A percentile compares a stretch with the other conserved stretches of the same genome.
phyloP scores from a whole-genome alignment of 2,329 filamentous ascomycete genomes.

The Fusarium sp. region DNA sequence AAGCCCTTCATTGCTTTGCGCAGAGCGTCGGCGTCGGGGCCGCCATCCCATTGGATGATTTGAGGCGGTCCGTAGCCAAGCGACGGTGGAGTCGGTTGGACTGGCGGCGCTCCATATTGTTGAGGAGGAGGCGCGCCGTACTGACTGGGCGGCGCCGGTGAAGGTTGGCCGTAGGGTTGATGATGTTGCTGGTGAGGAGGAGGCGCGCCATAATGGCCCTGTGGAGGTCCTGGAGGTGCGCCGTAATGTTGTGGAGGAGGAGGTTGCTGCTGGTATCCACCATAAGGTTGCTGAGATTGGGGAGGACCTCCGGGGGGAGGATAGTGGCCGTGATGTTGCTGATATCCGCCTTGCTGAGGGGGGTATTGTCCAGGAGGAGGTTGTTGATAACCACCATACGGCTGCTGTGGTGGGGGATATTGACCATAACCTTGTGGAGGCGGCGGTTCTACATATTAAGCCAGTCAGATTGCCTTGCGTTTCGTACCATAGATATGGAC shows the following conservation, averaged over 20 bases:
- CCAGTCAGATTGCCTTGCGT: slow-evolving; percentile 17
- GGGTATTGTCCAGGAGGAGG: slow-evolving; percentile 46
- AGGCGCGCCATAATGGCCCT: slow-evolving; percentile 53
- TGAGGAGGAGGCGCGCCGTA: slow-evolving; percentile 47
- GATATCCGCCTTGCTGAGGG: slow-evolving; percentile 48
- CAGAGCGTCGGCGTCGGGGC: slow-evolving; percentile 73
- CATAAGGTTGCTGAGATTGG: slow-evolving; percentile 45
- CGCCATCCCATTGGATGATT: slow-evolving; percentile 74
- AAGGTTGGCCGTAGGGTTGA: slow-evolving; percentile 34
- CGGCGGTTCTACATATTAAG: slow-evolving; percentile 34
- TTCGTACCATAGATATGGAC: neutral
- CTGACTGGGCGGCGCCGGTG: slow-evolving; percentile 40
- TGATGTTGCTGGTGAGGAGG: slow-evolving; percentile 43
- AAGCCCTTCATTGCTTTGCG: slow-evolving; percentile 92
- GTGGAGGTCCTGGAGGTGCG: slow-evolving; percentile 45
- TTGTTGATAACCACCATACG: slow-evolving; percentile 49
- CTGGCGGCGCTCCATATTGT: slow-evolving; percentile 53
- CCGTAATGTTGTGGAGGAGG: slow-evolving; percentile 46
- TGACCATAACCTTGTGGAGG: slow-evolving; percentile 54
- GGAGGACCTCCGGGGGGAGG: slow-evolving; percentile 46
- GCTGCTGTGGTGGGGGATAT: slow-evolving; percentile 43
- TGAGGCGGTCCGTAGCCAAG: slow-evolving; percentile 79
- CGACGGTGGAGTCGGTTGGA: slow-evolving; percentile 71
- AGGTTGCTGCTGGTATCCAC: slow-evolving; percentile 47
- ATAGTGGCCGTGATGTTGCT: slow-evolving; percentile 46